These are phyloP conservation scores for Cyberlindnera veronae DNA, from an alignment of 805 yeast species.

Conservation along the genomic window DNA sequence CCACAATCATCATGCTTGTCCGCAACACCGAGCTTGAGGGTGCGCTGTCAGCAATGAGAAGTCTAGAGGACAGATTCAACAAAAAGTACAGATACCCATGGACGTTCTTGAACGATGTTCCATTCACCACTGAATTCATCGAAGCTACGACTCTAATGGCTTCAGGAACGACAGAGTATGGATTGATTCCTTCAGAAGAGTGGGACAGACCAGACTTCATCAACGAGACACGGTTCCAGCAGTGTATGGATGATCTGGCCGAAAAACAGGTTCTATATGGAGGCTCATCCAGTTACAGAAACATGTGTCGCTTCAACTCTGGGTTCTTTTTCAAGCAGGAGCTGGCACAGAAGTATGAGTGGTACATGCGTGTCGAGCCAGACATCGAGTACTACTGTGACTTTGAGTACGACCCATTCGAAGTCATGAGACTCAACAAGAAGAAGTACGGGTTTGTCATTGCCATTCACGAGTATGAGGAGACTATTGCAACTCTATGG, in stretches of 20 bases:
- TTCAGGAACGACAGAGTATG: slow-evolving; percentile 62
- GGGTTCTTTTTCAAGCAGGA: slow-evolving; percentile 86
- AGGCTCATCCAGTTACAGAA: slow-evolving; percentile 65
- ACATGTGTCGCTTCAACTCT: slow-evolving; percentile 94
- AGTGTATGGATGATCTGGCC: slow-evolving; percentile 41
- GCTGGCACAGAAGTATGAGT: slow-evolving; percentile 68
- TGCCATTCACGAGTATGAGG: slow-evolving; percentile 73
- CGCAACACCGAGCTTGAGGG: slow-evolving; percentile 76
- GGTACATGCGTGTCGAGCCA: slow-evolving; percentile 96
- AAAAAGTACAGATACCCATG: slow-evolving; percentile 64
- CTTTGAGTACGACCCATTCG: slow-evolving; percentile 83
- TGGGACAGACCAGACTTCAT: slow-evolving; percentile 80
- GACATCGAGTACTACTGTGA: slow-evolving; percentile 87
- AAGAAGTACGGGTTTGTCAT: slow-evolving; percentile 89
- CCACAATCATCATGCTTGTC: slow-evolving; percentile 83
- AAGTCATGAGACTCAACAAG: slow-evolving; percentile 66
- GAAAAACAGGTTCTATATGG: slow-evolving; percentile 59
- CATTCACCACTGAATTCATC: slow-evolving; percentile 60
- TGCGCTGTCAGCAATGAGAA: slow-evolving; percentile 72
- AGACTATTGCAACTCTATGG: slow-evolving; percentile 88
- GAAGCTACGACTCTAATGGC: slow-evolving; percentile 59
- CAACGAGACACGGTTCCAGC: slow-evolving; percentile 51
- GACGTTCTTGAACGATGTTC: slow-evolving; percentile 76
- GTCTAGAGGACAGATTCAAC: slow-evolving; percentile 74
- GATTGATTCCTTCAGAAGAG: slow-evolving; percentile 58